These are phyloP conservation scores for Pseudogymnoascus sp. DNA, from an alignment of 2,329 filamentous ascomycete genomes.

Conservation along the genomic window DNA sequence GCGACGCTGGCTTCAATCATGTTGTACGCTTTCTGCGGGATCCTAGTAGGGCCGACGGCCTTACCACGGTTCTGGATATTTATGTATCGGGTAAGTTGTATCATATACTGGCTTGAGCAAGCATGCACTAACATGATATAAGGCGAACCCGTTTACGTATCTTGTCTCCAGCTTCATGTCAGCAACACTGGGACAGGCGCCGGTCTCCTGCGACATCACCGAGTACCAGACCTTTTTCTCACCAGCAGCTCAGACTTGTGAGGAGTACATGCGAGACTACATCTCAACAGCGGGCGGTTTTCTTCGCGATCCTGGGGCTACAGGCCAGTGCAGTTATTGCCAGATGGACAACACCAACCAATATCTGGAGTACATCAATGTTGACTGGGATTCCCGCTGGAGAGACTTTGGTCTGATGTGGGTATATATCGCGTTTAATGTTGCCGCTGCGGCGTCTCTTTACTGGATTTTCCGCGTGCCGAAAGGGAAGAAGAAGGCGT, in stretches of 20 bases:
- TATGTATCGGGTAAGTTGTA: conserved; percentile 56
- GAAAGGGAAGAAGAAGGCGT: conserved; percentile 25
- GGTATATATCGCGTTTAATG: conserved; percentile 47
- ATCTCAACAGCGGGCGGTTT: conserved; percentile 24
- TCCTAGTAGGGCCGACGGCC: conserved; percentile 51
- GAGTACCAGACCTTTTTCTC: conserved; percentile 59
- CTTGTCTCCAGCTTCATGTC: conserved; percentile 62
- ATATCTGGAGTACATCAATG: conserved; percentile 40
- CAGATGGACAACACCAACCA: conserved; percentile 41
- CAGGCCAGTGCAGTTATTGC: conserved; percentile 44
- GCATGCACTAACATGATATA: neutral
- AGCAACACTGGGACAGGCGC: conserved; percentile 56
- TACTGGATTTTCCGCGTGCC: conserved; percentile 43
- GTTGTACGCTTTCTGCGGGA: conserved; percentile 63
- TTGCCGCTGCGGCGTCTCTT: conserved; percentile 40
- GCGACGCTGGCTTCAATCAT: conserved; percentile 65
- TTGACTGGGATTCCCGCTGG: conserved; percentile 52
- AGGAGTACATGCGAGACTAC: conserved; percentile 45
- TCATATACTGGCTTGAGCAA: neutral
- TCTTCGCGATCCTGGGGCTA: conserved; percentile 13
- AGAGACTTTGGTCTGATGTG: conserved; percentile 58
- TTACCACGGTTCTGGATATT: conserved; percentile 71
- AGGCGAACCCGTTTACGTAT: conserved; percentile 64
- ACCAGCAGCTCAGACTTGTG: conserved; percentile 45
- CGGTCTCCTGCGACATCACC: conserved; percentile 55